phyloP scores from a whole-genome alignment of 177 flowering plant species.

The Vitis hybrid region DNA sequence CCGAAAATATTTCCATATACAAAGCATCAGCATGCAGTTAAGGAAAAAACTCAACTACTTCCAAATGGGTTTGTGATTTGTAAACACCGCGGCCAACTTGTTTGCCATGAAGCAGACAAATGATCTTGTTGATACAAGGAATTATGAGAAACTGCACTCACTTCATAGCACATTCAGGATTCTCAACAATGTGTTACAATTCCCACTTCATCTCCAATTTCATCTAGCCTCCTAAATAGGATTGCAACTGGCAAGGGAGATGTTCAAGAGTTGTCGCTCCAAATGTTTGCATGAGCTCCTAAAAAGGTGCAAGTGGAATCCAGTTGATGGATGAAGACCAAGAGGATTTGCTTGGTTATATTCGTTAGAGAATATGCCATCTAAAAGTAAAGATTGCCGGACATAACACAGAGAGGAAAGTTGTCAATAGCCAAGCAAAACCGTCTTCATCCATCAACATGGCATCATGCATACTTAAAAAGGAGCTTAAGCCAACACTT shows the following conservation, averaged over 20 bases:
- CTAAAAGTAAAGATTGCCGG: too few relatives aligned
- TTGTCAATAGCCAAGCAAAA: too few relatives aligned
- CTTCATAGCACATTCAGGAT: slow-evolving; percentile 13
- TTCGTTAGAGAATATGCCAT: too few relatives aligned
- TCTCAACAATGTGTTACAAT: slow-evolving; percentile 18
- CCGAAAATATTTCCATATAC: too few relatives aligned
- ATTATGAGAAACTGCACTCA: slow-evolving; percentile 9
- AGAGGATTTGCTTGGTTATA: too few relatives aligned
- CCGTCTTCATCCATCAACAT: too few relatives aligned
- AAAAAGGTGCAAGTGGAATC: slow-evolving; percentile 29
- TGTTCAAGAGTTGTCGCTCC: slow-evolving; percentile 22
- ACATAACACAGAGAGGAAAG: too few relatives aligned
- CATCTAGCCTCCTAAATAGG: slow-evolving; percentile 19
- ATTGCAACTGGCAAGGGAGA: neutral
- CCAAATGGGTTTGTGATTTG: neutral
- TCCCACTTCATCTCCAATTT: slow-evolving; percentile 23
- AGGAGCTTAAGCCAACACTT: too few relatives aligned
- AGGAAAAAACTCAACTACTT: too few relatives aligned
- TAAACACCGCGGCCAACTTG: slow-evolving; percentile 1
- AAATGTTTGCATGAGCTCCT: slow-evolving; percentile 18
- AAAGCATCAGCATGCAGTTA: too few relatives aligned
- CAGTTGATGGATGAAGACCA: too few relatives aligned
- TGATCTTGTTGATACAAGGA: slow-evolving; percentile 33
- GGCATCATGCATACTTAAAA: too few relatives aligned
- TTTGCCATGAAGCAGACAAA: neutral